Percentiles rank a stretch among this genome's conserved stretches.
phyloP scores from a whole-genome alignment of 139 green algal species.

The Asterochloris sp. region DNA sequence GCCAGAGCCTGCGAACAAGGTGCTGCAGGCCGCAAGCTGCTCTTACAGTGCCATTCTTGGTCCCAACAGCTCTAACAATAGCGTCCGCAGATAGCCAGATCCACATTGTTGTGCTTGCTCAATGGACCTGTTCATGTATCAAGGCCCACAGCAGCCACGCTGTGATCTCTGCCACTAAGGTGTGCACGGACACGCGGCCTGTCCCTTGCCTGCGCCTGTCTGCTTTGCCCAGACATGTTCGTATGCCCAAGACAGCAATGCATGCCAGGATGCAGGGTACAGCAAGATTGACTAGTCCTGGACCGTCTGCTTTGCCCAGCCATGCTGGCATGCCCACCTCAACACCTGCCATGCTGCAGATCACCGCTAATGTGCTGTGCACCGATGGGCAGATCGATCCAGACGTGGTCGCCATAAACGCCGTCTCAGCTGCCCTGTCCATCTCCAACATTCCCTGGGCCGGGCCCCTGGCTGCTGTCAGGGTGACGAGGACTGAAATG shows the following conservation, averaged over 20 bases:
- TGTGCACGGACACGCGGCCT: background rate
- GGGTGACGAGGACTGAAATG: conserved; percentile 8
- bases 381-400: conserved; percentile 50
- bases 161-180: background rate
- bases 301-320: background rate
- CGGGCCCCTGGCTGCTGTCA: conserved; percentile 61
- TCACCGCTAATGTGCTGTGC: conserved; percentile 46
- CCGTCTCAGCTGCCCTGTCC: conserved; percentile 63
- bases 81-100: background rate
- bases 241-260: background rate
- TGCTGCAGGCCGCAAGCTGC: background rate
- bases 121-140: background rate
- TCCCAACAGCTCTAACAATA: background rate
- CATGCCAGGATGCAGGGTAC: background rate
- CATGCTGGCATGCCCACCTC: background rate
- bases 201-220: background rate
- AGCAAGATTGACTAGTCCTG: background rate
- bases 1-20: background rate
- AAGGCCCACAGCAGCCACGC: background rate
- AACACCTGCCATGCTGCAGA: conserved; percentile 22
- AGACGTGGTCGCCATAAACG: conserved; percentile 72
- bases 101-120: background rate
- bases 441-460: conserved; percentile 64
- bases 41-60: background rate
- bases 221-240: background rate